These are phyloP conservation scores for Solanum infundibuliforme DNA, from an alignment of 257 asterid genomes.

Conservation along the genomic window DNA sequence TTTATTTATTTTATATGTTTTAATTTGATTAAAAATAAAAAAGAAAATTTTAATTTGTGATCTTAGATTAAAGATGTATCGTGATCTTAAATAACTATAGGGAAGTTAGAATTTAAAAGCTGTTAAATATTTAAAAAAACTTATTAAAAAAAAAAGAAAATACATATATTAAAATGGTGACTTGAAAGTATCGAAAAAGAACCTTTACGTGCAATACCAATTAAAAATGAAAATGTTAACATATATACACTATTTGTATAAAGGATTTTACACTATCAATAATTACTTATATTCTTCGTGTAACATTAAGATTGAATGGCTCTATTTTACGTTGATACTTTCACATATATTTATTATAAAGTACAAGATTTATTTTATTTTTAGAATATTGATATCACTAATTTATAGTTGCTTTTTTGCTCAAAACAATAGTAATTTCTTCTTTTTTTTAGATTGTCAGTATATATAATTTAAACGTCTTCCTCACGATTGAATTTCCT, in stretches of 20 bases:
- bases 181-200: neutral
- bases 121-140: too few relatives aligned
- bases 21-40: neutral
- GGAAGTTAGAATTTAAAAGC: neutral
- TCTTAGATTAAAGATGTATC: neutral
- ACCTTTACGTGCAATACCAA: too few relatives aligned
- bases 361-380: too few relatives aligned
- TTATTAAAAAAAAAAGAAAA: too few relatives aligned
- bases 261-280: neutral
- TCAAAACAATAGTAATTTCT: neutral
- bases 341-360: neutral
- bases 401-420: neutral
- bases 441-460: too few relatives aligned
- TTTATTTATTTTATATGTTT: neutral
- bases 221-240: neutral
- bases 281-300: neutral
- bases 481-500: neutral
- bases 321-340: too few relatives aligned
- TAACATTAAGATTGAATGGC: too few relatives aligned
- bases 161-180: neutral
- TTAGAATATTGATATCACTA: neutral
- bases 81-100: neutral
- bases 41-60: neutral
- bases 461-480: neutral
- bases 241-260: neutral